Base-by-base conservation (phyloP, 306 rosid genomes). In the Clitoria ternatea region DNA sequence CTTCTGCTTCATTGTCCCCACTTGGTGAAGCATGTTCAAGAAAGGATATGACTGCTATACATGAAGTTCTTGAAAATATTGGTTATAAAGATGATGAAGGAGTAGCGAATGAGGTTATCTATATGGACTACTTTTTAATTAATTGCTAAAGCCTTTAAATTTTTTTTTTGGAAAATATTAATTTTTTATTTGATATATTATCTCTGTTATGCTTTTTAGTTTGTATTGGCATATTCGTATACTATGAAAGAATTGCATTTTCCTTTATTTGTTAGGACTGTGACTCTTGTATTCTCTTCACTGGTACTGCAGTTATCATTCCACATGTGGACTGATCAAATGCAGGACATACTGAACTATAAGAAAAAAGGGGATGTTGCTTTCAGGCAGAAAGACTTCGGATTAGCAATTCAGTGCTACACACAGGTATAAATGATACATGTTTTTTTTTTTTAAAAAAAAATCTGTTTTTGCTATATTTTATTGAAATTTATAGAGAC, bases 11-110 rank as follows among this genome's bases (percentile, higher is more conserved):
- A 39, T 73, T 88, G 43, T 82, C 90, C n/a, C 91, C 94, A 4
- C 85, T 88, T 40, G 94, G 96, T 64, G 91, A 90, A 80, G 94
- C 96, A 69, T 90, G 94, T 79, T 78, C 82, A 52, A 88, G 96
- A 84, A 88, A 78, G 83, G 90, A 87, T 81, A 73, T 90, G 83
- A 88, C 96, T 77, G 88, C 92, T 59, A 66, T 90, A 29, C 94
- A 84, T 67, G 96, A 90, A 83, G 80, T 90, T 84, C 77, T 90
- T 75, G 88, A 90, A 24, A 84, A 37, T 39, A 44, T 79, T 47
- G 84, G 97, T 85, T 88, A 90, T 55, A 90, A 88, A 75, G 90
- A 90, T 74, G 92, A 90, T 59, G 97, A 83, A 81, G 88, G 92
- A 81, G 89, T 86, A 69, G 44, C 86, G 22, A 90, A 88, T 68